Evolutionary conservation across 169 alveolate genomes (phyloP).

Genomic region (Perkinsus marinus): DNA sequence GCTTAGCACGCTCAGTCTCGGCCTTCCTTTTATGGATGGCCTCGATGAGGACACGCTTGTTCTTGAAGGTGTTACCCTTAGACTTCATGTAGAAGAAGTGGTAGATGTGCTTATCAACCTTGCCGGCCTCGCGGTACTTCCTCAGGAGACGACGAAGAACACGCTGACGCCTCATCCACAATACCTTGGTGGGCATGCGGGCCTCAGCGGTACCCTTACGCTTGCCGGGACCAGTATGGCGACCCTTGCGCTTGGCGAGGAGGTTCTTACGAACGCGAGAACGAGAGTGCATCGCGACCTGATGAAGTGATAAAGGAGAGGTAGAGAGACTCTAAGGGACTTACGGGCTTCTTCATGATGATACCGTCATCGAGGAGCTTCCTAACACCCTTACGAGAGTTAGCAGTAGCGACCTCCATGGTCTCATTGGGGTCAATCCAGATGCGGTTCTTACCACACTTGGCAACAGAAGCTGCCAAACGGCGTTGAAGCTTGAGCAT

Average conservation of each 20-base stretch:
- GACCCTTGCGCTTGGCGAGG: slow-evolving; percentile 88
- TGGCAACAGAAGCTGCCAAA: slow-evolving; percentile 88
- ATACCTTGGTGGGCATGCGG: slow-evolving; percentile 88
- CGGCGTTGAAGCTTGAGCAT: slow-evolving; percentile 85
- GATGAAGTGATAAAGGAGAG: not conserved
- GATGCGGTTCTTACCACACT: slow-evolving; percentile 90
- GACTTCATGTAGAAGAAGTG: slow-evolving; percentile 89
- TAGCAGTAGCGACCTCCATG: slow-evolving; percentile 90
- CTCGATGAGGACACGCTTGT: slow-evolving; percentile 90
- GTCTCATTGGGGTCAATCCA: slow-evolving; percentile 98
- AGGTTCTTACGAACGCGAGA: slow-evolving; percentile 75
- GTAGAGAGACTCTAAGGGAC: slow-evolving; percentile 67
- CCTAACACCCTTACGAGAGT: slow-evolving; percentile 79
- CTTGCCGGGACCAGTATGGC: slow-evolving; percentile 95
- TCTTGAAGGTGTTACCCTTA: slow-evolving; percentile 96
- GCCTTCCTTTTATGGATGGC: slow-evolving; percentile 87
- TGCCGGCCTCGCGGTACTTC: slow-evolving; percentile 86
- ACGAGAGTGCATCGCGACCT: slow-evolving; percentile 61
- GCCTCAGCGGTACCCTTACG: slow-evolving; percentile 93
- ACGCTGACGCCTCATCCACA: slow-evolving; percentile 96
- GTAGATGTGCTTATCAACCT: slow-evolving; percentile 89
- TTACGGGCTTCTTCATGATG: slow-evolving; percentile 85
- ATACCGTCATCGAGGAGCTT: slow-evolving; percentile 91
- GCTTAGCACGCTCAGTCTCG: slow-evolving; percentile 15
- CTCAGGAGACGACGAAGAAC: slow-evolving; percentile 90